Conservation (phyloP, 192 early-diverging fungal genomes). For the Umbelopsis sp. region DNA sequence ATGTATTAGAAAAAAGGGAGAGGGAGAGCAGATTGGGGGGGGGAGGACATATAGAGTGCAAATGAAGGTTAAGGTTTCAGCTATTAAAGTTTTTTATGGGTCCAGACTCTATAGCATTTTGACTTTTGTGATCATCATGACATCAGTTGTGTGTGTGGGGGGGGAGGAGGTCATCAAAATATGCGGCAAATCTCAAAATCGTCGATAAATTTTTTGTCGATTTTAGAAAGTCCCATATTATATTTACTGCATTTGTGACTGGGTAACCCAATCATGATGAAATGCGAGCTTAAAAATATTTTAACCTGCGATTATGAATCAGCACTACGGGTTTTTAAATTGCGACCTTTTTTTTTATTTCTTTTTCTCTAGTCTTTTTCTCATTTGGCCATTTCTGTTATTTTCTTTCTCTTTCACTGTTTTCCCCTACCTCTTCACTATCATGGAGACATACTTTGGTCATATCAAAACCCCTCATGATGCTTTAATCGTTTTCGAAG, state of each 20-base stretch:
- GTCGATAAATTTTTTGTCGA: background rate
- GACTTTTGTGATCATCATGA: conserved; percentile 19
- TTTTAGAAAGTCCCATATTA: background rate
- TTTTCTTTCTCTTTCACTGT: conserved; percentile 14
- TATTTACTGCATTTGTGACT: conserved; percentile 3
- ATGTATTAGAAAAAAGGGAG: background rate
- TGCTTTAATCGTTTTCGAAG: conserved; percentile 88
- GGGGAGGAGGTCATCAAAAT: background rate
- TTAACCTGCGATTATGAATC: background rate
- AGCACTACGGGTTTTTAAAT: background rate
- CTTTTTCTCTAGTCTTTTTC: conserved; percentile 1
- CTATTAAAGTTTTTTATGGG: background rate
- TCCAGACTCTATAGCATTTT: conserved; percentile 12
- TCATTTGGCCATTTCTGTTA: background rate
- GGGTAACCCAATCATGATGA: conserved; percentile 11
- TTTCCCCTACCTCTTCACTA: conserved; percentile 20
- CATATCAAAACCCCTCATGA: conserved; percentile 86
- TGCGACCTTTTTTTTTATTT: background rate
- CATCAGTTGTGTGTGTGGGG: background rate
- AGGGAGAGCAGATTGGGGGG: background rate
- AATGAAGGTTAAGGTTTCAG: background rate
- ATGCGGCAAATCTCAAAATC: background rate
- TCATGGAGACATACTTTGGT: conserved; percentile 84
- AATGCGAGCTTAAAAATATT: conserved; percentile 14
- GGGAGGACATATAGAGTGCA: background rate